These are phyloP conservation scores for Plasmodium cynomolgi DNA, from an alignment of 169 alveolate species.

Conservation along the genomic window DNA sequence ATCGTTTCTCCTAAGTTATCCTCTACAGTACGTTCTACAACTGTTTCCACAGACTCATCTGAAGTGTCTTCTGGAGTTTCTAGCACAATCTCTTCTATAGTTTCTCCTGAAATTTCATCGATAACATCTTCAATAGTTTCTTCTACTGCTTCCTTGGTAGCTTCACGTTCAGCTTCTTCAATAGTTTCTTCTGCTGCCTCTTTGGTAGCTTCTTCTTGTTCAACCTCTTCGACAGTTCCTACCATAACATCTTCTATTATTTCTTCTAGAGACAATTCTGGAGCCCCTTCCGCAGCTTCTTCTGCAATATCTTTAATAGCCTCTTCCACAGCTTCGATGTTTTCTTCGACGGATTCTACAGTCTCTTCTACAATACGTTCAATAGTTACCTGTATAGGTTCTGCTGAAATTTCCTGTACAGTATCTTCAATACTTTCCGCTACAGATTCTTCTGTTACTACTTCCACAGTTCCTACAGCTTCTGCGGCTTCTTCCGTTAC, in stretches of 20 bases:
- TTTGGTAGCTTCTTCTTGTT: no score
- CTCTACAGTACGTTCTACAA: neutral
- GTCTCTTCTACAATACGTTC: neutral
- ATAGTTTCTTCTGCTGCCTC: neutral
- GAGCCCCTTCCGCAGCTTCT: neutral
- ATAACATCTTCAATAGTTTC: neutral
- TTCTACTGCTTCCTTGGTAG: neutral
- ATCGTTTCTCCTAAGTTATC: neutral
- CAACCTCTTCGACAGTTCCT: neutral
- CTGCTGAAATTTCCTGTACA: neutral
- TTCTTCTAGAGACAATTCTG: no score
- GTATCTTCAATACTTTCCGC: neutral
- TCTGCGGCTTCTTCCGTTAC: neutral
- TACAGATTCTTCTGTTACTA: neutral
- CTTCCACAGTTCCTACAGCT: neutral
- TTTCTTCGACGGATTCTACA: neutral
- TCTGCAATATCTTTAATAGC: neutral
- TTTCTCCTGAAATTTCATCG: neutral
- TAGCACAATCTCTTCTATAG: neutral
- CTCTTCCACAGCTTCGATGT: neutral
- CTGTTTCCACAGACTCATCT: neutral
- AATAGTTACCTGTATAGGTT: neutral
- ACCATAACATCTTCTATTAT: neutral
- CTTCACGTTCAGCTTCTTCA: neutral
- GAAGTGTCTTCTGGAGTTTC: neutral